phyloP scores from a whole-genome alignment of 129 eudicot species.

The Artemisia annua region DNA sequence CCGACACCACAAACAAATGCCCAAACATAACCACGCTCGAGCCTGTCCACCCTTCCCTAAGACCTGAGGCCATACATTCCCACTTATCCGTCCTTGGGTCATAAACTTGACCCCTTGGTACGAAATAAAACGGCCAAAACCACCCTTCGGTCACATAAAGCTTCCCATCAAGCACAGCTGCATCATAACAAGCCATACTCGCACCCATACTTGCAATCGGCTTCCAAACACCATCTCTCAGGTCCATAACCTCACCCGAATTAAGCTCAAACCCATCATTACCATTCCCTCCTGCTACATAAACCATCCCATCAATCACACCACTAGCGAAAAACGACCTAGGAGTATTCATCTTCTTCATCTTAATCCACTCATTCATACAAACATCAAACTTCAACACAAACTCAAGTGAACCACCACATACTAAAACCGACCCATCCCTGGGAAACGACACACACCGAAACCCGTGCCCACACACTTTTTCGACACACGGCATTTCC shows the following conservation, averaged over 20 bases:
- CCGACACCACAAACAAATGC: conserved; percentile 77
- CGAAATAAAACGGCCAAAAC: conserved; percentile 88
- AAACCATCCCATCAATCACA: conserved; percentile 76
- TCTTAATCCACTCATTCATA: conserved; percentile 67
- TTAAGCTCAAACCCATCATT: conserved; percentile 61
- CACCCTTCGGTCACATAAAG: conserved; percentile 93
- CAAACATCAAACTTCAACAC: conserved; percentile 66
- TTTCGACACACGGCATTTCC: conserved; percentile 77
- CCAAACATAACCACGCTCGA: conserved; percentile 72
- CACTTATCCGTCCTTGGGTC: conserved; percentile 67
- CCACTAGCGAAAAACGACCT: conserved; percentile 80
- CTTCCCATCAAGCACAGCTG: conserved; percentile 82
- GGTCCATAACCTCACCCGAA: conserved; percentile 85
- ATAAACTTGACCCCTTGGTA: conserved; percentile 82
- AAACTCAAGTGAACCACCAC: conserved; percentile 75
- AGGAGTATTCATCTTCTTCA: conserved; percentile 79
- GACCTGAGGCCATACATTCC: conserved; percentile 74
- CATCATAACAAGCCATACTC: conserved; percentile 70
- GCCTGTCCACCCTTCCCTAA: conserved; percentile 96
- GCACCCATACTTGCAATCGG: conserved; percentile 67
- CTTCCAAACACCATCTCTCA: conserved; percentile 59
- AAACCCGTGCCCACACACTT: conserved; percentile 68
- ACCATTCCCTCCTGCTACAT: conserved; percentile 86
- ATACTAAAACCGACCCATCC: conserved; percentile 58
- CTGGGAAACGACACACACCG: conserved; percentile 59